These are phyloP conservation scores for Eimeria necatrix DNA, from an alignment of 169 alveolate species.

Conservation along the genomic window DNA sequence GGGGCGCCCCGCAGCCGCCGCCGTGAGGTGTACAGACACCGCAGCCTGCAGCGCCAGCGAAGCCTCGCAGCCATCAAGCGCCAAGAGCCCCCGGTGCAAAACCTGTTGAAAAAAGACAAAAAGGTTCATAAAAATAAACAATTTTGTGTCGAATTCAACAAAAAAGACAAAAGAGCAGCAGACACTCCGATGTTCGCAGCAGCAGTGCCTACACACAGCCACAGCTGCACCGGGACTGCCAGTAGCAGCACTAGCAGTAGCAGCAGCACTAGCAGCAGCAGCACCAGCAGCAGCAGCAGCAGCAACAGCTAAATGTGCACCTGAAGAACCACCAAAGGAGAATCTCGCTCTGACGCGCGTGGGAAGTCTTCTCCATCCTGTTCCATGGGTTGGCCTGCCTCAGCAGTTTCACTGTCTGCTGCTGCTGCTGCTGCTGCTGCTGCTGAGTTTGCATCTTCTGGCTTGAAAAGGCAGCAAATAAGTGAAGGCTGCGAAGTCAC, in stretches of 20 bases:
- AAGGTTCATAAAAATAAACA: background rate
- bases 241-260: background rate
- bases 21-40: slow-evolving; percentile 42
- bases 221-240: background rate
- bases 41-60: slow-evolving; percentile 45
- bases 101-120: background rate
- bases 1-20: background rate
- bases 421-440: slow-evolving; percentile 8
- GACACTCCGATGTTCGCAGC: too few relatives aligned
- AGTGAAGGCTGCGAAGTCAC: slow-evolving; percentile 9
- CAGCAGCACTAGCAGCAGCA: slow-evolving; percentile 9
- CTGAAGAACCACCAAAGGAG: slow-evolving; percentile 25
- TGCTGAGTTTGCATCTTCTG: background rate
- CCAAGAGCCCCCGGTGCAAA: background rate
- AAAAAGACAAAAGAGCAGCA: too few relatives aligned
- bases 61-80: slow-evolving; percentile 36
- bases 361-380: background rate
- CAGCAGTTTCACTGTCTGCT: background rate
- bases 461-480: background rate
- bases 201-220: background rate
- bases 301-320: background rate
- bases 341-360: background rate
- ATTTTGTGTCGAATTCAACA: background rate
- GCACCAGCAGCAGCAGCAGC: background rate
- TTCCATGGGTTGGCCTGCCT: background rate